A percentile compares a stretch with the other conserved stretches of the same genome.
phyloP scores from a whole-genome alignment of 768 basidiomycete genomes.

The Suillus subluteus region DNA sequence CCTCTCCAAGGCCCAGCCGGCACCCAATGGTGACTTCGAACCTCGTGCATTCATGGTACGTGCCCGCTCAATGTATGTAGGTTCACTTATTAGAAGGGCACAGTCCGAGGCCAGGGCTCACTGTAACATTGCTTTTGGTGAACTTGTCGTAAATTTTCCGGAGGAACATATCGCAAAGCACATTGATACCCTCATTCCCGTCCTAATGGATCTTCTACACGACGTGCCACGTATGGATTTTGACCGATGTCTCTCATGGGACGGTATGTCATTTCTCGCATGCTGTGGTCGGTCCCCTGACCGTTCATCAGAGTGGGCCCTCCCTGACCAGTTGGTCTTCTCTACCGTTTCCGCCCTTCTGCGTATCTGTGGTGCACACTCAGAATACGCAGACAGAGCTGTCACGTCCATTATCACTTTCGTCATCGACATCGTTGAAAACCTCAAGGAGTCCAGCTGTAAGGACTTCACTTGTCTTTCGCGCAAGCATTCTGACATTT shows the following conservation, averaged over 20 bases:
- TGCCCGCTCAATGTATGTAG: background rate
- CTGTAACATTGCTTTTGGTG: constrained; percentile 83
- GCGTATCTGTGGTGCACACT: constrained; percentile 59
- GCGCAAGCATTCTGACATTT: background rate
- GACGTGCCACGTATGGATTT: constrained; percentile 80
- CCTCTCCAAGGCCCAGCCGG: constrained; percentile 60
- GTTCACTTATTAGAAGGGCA: constrained; percentile 9
- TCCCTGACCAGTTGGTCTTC: constrained; percentile 83
- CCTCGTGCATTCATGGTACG: constrained; percentile 62
- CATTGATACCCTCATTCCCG: constrained; percentile 55
- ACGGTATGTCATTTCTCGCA: constrained; percentile 49
- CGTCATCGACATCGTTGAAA: constrained; percentile 56
- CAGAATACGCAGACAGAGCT: constrained; percentile 50
- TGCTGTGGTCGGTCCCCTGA: constrained; percentile 3
- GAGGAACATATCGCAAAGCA: constrained; percentile 53
- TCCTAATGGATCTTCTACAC: constrained; percentile 66
- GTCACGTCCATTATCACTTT: constrained; percentile 66
- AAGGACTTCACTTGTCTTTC: constrained; percentile 28
- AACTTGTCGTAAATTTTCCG: constrained; percentile 70
- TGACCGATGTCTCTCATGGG: constrained; percentile 79
- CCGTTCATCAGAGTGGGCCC: constrained; percentile 70
- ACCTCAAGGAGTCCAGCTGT: constrained; percentile 59
- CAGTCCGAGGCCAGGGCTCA: constrained; percentile 75
- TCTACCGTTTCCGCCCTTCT: constrained; percentile 79
- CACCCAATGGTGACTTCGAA: constrained; percentile 20